Base-by-base conservation (phyloP, 169 alveolate species). In the Babesia bigemina region DNA sequence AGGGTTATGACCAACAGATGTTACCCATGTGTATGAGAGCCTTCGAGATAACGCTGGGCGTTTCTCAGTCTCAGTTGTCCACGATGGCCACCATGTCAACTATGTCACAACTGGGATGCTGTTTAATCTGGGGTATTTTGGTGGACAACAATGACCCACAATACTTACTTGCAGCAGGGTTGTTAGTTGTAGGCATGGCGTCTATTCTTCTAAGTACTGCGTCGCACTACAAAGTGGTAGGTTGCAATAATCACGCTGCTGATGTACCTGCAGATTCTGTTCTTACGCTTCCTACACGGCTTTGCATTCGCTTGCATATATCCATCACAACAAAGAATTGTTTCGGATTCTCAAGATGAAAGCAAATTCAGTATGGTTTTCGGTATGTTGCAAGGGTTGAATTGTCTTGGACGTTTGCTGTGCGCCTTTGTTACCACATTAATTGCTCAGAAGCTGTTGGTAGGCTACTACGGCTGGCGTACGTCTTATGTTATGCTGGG, bases 61-160 rank as follows among this genome's bases (percentile, higher is more conserved):
- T 94, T 49, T 86, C 90, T 24, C 97, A 97, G 0, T 84, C 91
- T 21, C 75, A 83, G 39, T 86, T 93, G 42, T 94, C 96, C 8
- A 84, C 83, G 60, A 88, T 94, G 50, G 87, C 93, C 16, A 83
- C 91, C 53, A 94, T 91, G n/a, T 97, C 94, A 66, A 87, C 92
- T 16, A 82, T 94, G 74, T 87, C 93, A 73, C 86, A 93, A 56
- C 91, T 95, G 22, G 66, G 91, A 16, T 88, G 88, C 69, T 86
- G 94, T 60, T 96, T 97, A 12, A 72, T 94, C 28, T 94, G 97
- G 98, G 98, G 98, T 19, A 89, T 75, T 33, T 75, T 93, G 61
- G 90, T 95, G 16, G 98, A 94, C 71, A 91, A 87, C 52, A 83
- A 76, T 74, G 93, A 95, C 22, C 74, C 94, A 69, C 86, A 91